These are phyloP conservation scores for Hapsidospora chrysogenum DNA, from an alignment of 495 filamentous ascomycete genomes.

Conservation along the genomic window DNA sequence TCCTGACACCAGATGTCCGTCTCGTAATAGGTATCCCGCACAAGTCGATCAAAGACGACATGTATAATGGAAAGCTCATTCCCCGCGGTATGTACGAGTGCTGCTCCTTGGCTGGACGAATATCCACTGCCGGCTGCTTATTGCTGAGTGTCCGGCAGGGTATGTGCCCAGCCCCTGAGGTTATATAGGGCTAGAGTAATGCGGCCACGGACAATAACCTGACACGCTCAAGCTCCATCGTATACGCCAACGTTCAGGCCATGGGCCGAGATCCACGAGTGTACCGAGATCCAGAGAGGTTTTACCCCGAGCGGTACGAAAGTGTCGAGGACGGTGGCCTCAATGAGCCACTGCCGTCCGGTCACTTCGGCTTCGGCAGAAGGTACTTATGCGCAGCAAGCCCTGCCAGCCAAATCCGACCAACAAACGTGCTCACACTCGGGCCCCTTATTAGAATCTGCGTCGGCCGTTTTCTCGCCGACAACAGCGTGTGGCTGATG, in stretches of 20 bases:
- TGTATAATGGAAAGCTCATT: conserved; percentile 22
- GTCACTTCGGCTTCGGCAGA: conserved; percentile 29
- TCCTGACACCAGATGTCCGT: no score
- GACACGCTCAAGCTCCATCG: conserved; percentile 12
- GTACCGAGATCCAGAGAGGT: conserved; percentile 19
- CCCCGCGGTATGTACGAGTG: no score
- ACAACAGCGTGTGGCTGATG: conserved; percentile 1
- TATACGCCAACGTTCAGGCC: conserved; percentile 21
- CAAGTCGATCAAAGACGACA: conserved; percentile 27
- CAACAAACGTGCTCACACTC: no score
- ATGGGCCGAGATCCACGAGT: conserved; percentile 18
- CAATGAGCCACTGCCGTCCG: conserved; percentile 24
- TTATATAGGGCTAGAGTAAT: no score
- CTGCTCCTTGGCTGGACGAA: no score
- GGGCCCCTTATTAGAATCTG: no score
- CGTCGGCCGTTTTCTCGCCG: neutral
- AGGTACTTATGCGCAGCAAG: no score
- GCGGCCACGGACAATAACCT: no score
- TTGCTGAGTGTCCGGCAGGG: no score
- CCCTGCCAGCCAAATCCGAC: no score
- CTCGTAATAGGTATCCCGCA: conserved; percentile 40
- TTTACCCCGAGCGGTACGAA: conserved; percentile 23
- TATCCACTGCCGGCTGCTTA: no score
- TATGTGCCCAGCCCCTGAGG: no score
- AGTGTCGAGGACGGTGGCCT: conserved; percentile 18